phyloP scores from a whole-genome alignment of 768 basidiomycete genomes.

The Kwoniella mangroviensis region DNA sequence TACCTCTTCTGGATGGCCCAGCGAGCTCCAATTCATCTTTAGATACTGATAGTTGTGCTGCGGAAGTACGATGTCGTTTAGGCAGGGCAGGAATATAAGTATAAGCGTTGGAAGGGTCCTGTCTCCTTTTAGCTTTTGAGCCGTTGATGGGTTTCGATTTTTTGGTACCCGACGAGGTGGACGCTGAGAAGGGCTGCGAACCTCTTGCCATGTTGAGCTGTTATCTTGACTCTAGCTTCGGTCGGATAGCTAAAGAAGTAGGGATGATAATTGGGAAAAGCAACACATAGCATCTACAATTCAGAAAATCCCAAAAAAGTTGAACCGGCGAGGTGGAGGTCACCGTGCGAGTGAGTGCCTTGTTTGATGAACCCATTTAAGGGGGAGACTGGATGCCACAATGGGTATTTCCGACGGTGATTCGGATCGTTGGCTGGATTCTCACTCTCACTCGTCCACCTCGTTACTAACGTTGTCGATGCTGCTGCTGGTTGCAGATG shows the following conservation, averaged over 20 bases:
- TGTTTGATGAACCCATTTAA: conserved; percentile 2
- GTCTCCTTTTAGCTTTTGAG: conserved; percentile 19
- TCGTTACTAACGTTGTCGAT: background rate
- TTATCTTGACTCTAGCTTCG: background rate
- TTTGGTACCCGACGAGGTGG: conserved; percentile 18
- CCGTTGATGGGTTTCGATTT: conserved; percentile 5
- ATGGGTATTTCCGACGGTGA: conserved; percentile 17
- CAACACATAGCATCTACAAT: background rate
- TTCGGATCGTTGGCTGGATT: conserved; percentile 7
- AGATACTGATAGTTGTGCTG: conserved; percentile 33
- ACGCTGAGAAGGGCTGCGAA: conserved; percentile 30
- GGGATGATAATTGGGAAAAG: background rate
- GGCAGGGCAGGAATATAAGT: conserved; percentile 48
- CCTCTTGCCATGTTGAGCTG: conserved; percentile 32
- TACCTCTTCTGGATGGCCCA: conserved; percentile 25
- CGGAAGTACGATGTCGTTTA: conserved; percentile 46
- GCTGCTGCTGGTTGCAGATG: background rate
- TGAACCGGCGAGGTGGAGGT: conserved; percentile 19
- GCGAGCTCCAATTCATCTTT: conserved; percentile 37
- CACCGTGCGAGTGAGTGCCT: background rate
- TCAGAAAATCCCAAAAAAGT: conserved; percentile 17
- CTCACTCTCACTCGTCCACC: background rate
- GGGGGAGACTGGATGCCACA: conserved; percentile 1
- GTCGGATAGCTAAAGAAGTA: background rate
- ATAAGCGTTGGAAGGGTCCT: conserved; percentile 43